Evolutionary conservation across 2,329 filamentous ascomycete species (phyloP), one percentile per base, ranked within the genome.

Genomic region (Elsinoe arachidis): DNA sequence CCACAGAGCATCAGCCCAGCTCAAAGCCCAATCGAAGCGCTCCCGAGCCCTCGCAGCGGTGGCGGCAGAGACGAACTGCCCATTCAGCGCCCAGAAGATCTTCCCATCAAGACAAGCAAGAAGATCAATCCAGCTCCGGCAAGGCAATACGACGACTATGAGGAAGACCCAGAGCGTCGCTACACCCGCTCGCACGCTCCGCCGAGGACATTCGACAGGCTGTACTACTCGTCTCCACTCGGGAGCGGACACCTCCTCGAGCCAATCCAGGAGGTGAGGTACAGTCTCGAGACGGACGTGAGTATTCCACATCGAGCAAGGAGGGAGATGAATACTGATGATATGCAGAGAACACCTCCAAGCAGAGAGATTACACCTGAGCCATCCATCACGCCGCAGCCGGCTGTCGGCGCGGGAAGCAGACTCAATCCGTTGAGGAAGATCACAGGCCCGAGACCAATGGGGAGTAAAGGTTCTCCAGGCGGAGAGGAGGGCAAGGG

Each of bases 21-120:
- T 21, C 49, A 53, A 21, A 53, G 49, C 19, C 49, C 49, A 14
- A 34, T 53, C 34, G 49, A 53, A 9, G 49, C 49, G 5, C 35
- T 53, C 2, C 49, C 49, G 5, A 53, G 49, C 19, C 49, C 49
- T 11, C 49, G 79, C 47, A 75, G 77, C n/a, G 75, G 78, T 14
- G 81, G 81, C 65, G 68, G 79, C 58, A 72, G 72, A 57, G 80
- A 83, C 58, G 77, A 82, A 19, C 81, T 80, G 0, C 82, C 82
- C 5, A 70, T 85, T 46, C 71, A 85, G 19, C 82, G 82, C 12
- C 75, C 76, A 46, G 55, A 46, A 38, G 55, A 59, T 11, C 26
- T 34, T 1, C 46, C 46, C 9, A 9, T 10, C 11, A 53, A 53
- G 49, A 35, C 35, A 1, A 17, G n/a, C 7, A 39, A 26, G 26